Base-by-base conservation (phyloP, 2,329 filamentous ascomycete species). In the Trichophyton benhamiae region DNA sequence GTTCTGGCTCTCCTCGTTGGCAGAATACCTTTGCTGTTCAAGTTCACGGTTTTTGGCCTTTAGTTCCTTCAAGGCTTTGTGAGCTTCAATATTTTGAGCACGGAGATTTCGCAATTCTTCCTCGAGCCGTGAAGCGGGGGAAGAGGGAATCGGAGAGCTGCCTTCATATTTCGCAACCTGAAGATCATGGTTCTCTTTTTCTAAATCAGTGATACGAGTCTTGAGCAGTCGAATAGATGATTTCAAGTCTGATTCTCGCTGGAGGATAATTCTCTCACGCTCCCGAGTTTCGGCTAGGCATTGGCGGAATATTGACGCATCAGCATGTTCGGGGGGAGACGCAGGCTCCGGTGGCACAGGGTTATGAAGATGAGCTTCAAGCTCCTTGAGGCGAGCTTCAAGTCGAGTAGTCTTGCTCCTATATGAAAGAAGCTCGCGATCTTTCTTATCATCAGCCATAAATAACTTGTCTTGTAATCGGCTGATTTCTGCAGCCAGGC, bases 181-280 rank as follows among this genome's bases (percentile, higher is more conserved):
- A 4, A 82, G 78, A 62, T 90, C 84, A 65, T 88, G 85, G 3
- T 86, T 77, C 62, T 86, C 82, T 46, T 81, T 81, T 69, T 89
- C 87, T 15, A 90, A 79, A 41, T 88, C 83, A 1, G 80, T 77
- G 57, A 89, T 80, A 62, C 86, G 82, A 57, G 81, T 79, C 70
- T 87, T 87, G 62, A 88, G 80, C 20, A 78, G 76, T 63, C 85
- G 85, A 62, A 87, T 78, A 1, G 77, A 75, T 33, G 86, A 82
- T 66, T 84, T 87, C 65, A 87, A 82, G 5, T 81, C 72, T 8
- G 80, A 76, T 68, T 89, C 87, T n/a, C 84, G 83, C 66, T 87
- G 82, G 33, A 86, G 73, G 59, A 84, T 80, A 17, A 84, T 80
- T 15, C 82, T 79, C 66, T 89, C 87, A 65, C 83, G 86, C 68